Percentiles rank a stretch among this genome's conserved stretches.
Evolutionary conservation across 768 basidiomycete species (phyloP).

Genomic region (Coprinopsis strossmayeri): DNA sequence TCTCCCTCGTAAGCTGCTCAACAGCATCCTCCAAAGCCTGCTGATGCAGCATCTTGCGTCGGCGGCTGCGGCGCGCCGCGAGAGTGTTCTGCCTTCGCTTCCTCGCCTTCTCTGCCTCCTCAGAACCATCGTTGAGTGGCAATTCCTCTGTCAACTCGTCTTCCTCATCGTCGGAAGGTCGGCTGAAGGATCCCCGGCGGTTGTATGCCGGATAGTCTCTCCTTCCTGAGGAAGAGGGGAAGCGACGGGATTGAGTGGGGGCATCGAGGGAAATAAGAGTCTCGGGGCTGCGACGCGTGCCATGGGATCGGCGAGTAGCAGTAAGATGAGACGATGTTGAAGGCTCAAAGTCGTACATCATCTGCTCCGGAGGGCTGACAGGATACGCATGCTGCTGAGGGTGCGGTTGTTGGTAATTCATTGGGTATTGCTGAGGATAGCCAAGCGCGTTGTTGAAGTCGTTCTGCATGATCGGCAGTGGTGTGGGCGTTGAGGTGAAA

Average conservation of each 20-base stretch:
- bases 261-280: conserved; percentile 65
- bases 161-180: conserved; percentile 49
- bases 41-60: conserved; percentile 67
- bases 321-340: background rate
- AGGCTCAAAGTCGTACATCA: background rate
- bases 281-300: conserved; percentile 53
- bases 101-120: conserved; percentile 63
- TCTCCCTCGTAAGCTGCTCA: conserved; percentile 47
- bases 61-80: conserved; percentile 74
- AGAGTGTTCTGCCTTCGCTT: conserved; percentile 83
- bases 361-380: background rate
- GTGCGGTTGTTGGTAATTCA: conserved; percentile 15
- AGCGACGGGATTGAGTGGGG: conserved; percentile 75
- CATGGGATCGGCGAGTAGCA: conserved; percentile 15
- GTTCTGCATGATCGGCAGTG: conserved; percentile 17
- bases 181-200: conserved; percentile 29
- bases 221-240: conserved; percentile 58
- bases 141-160: conserved; percentile 38
- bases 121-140: conserved; percentile 33
- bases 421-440: conserved; percentile 13
- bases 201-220: conserved; percentile 74
- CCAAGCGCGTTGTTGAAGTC: conserved; percentile 11
- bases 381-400: conserved; percentile 12
- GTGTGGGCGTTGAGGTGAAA: too few species aligned
- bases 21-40: conserved; percentile 54